These are phyloP conservation scores for Petrea volubilis DNA, from an alignment of 257 asterid species.

Conservation along the genomic window DNA sequence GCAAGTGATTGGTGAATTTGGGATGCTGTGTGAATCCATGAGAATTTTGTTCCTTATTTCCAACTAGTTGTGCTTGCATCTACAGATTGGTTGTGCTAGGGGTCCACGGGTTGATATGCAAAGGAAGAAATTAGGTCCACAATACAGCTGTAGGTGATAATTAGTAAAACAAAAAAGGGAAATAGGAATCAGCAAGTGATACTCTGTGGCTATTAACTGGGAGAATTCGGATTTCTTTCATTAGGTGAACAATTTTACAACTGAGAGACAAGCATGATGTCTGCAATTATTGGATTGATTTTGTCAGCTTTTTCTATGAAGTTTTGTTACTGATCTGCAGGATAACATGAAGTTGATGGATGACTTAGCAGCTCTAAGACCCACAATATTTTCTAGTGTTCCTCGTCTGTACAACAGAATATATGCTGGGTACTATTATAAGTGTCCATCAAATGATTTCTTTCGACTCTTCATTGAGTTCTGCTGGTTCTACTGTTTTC, in stretches of 20 bases:
- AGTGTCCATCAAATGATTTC: constrained; percentile 16
- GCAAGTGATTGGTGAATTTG: constrained; percentile 5
- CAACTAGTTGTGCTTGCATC: not conserved
- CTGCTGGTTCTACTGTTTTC: not conserved
- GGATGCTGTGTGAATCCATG: not conserved
- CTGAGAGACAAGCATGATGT: not conserved
- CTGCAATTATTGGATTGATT: not conserved
- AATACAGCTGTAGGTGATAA: not conserved
- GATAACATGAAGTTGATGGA: constrained; percentile 91
- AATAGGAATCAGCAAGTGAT: not conserved
- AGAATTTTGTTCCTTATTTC: not conserved
- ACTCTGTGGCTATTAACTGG: constrained; percentile 5
- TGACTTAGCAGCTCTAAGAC: constrained; percentile 85
- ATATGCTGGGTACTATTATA: constrained; percentile 77
- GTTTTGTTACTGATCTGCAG: constrained; percentile 49
- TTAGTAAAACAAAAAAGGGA: constrained; percentile 9
- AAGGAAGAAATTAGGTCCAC: not conserved
- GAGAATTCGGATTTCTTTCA: not conserved
- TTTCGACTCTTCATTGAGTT: constrained; percentile 2
- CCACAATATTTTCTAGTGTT: constrained; percentile 93
- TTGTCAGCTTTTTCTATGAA: constrained; percentile 13
- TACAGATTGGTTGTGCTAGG: constrained; percentile 3
- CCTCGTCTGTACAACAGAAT: constrained; percentile 98
- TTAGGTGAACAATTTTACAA: not conserved
- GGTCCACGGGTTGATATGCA: not conserved